Evolutionary conservation across 2,329 filamentous ascomycete genomes (phyloP).

Genomic region (Fonsecaea pugnacius): DNA sequence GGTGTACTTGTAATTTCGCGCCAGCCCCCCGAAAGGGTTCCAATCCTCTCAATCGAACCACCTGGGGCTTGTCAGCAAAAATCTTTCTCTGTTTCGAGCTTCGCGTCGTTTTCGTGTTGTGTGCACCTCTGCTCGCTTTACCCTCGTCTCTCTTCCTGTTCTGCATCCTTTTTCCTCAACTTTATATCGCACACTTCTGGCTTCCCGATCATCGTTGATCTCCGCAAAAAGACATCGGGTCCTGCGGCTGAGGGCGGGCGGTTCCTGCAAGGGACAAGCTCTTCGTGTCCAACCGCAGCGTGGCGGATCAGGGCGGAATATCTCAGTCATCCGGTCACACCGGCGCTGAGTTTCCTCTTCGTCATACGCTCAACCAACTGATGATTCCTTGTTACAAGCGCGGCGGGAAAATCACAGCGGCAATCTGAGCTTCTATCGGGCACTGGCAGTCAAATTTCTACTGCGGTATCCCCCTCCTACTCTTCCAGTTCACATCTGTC

Average conservation of each 20-base stretch:
- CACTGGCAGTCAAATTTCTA: slow-evolving; percentile 11
- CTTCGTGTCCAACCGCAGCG: slow-evolving; percentile 22
- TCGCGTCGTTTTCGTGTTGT: slow-evolving; percentile 25
- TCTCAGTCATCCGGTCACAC: slow-evolving; percentile 25
- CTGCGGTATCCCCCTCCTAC: slow-evolving; percentile 8
- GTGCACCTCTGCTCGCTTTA: neutral
- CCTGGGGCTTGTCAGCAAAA: slow-evolving; percentile 9
- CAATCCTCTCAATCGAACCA: slow-evolving; percentile 2
- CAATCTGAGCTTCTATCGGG: neutral
- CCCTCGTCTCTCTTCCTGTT: slow-evolving; percentile 11
- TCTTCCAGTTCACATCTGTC: neutral
- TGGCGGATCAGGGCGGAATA: slow-evolving; percentile 30
- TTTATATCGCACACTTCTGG: slow-evolving; percentile 6
- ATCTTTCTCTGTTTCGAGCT: neutral
- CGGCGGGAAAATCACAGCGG: slow-evolving; percentile 10
- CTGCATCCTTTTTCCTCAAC: slow-evolving; percentile 20
- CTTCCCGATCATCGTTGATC: slow-evolving; percentile 9
- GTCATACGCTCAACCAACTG: slow-evolving; percentile 23
- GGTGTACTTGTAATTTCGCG: slow-evolving; percentile 17
- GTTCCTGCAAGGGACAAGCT: slow-evolving; percentile 32
- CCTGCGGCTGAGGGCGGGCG: slow-evolving; percentile 27
- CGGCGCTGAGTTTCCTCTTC: slow-evolving; percentile 16
- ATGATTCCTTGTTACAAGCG: slow-evolving; percentile 12
- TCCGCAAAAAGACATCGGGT: slow-evolving; percentile 17
- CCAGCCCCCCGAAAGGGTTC: slow-evolving; percentile 1